Evolutionary conservation across 805 yeast genomes (phyloP).

Genomic region (Danielia oregonensis): DNA sequence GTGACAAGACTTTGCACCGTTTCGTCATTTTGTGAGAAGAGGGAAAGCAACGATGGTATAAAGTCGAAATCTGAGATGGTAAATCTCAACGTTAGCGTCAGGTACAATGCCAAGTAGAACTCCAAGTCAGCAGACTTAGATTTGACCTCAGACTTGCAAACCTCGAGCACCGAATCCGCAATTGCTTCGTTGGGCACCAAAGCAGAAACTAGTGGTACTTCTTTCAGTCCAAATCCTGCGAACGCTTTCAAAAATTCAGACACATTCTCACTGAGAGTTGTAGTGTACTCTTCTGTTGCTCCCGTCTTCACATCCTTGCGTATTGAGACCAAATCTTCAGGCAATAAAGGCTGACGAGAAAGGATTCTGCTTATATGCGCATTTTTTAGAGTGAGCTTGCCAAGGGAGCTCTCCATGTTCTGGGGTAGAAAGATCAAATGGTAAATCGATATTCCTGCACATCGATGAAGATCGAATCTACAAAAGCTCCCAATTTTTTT

Average conservation of each 20-base stretch:
- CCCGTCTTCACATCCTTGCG: too few species aligned
- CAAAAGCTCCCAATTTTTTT: too few species aligned
- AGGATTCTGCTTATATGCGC: too few species aligned
- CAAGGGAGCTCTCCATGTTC: too few species aligned
- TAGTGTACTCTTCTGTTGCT: too few species aligned
- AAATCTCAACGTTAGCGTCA: conserved; percentile 1
- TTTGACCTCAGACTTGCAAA: background rate
- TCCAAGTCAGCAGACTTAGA: background rate
- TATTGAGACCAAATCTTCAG: too few species aligned
- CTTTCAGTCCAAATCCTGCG: background rate
- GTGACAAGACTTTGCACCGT: background rate
- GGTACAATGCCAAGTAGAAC: conserved; percentile 5
- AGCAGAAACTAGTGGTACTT: background rate
- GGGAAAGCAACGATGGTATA: background rate
- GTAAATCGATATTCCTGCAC: too few species aligned
- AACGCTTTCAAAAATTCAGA: background rate
- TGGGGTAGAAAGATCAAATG: too few species aligned
- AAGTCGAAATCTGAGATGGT: background rate
- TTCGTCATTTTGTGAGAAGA: background rate
- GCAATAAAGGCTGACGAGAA: too few species aligned
- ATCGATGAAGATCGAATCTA: too few species aligned
- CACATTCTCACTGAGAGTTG: background rate
- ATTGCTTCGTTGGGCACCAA: background rate
- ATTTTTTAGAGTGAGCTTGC: too few species aligned
- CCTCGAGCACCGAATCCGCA: background rate